Base-by-base conservation (phyloP, 805 yeast genomes). In the Cyberlindnera nakhonratchasimensis region DNA sequence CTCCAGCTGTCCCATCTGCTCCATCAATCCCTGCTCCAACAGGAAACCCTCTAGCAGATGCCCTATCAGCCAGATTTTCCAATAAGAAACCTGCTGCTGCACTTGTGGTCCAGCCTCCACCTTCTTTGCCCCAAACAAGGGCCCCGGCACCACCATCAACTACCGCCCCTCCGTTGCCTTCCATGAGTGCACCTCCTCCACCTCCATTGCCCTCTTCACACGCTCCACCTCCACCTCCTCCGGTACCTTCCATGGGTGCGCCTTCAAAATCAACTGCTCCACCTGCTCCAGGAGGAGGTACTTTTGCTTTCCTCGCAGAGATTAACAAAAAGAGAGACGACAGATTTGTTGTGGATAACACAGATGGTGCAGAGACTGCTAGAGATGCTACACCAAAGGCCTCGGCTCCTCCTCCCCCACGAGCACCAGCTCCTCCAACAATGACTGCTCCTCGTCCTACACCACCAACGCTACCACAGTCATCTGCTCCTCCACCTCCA, bases 301-400 rank as follows among this genome's bases (percentile, higher is more conserved):
- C 34, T 2, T 53, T 72, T 9, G 75, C 79, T 2, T 73, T 74
- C 52, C 57, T 74, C 12, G 69, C 73, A 6, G 74, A 75, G 45
- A 73, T 75, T 42, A 72, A 72, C 51, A 66, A 67, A 18, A 71
- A 70, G 50, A 62, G 79, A 45, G 72, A 69, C 41, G 75, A 72
- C 29, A 48, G 66, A 28, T 66, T 59, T 53, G 77, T 71, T 14
- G 68, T 69, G 3, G 70, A 65, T 24, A 67, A 58, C 2, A 37
- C 37, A 3, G 45, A 35, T 12, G 41, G 57, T 8, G 46, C 23
- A 7, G 35, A 31, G 16, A n/a, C 50, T 7, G 46, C 48, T 29
- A 16, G 47, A 10, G 40, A 37, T 29, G 17, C 45, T 7, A 41
- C 48, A 19, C 20, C 47, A n/a, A 16, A 29, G 16, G 29, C 38